Evolutionary conservation across 2,329 filamentous ascomycete genomes (phyloP), one percentile per base, ranked within the genome.

Genomic region (Leptoxyphium fumago): DNA sequence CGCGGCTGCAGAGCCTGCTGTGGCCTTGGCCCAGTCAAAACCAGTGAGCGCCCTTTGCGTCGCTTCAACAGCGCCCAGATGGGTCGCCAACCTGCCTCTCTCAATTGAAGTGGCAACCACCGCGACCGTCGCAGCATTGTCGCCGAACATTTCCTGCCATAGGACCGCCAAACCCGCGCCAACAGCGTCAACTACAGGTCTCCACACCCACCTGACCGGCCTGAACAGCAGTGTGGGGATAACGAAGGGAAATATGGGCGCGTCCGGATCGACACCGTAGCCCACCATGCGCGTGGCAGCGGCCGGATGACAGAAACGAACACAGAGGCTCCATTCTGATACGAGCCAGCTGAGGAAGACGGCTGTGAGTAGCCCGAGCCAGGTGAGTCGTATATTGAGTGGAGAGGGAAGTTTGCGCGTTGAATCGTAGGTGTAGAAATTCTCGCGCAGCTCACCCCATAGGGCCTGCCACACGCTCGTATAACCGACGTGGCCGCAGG

Each of bases 211-310:
- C 28, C 61, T 46, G 5, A 66, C 54, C 5, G 60, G 61, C 15
- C 66, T 57, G 40, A 65, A 72, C 2, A 75, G 45, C 54, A 78
- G 64, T 2, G 72, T 77, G 2, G 72, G 71, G 5, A 75, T 64
- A 5, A 75, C 73, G 47, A 69, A 74, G 0, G 75, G 75, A 42
- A 69, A 73, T 17, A 61, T 53, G 0, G 75, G 75, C 9, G 72
- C 72, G 48, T 74, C 61, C 15, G 65, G 65, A 38, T 67, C 61
- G 29, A 74, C 61, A 43, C 70, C 72, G 46, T 69, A 72, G 17
- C 68, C 70, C 30, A 64, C 58, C 50, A 74, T 75, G 7, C 53
- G 62, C 10, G 60, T 51, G 4, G 72, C 68, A 46, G 72, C 68
- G 7, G 60, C 48, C 2, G 68, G 69, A 40, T 73, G 69, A 53